phyloP scores from a whole-genome alignment of 495 filamentous ascomycete species.

The Tirmania nivea region DNA sequence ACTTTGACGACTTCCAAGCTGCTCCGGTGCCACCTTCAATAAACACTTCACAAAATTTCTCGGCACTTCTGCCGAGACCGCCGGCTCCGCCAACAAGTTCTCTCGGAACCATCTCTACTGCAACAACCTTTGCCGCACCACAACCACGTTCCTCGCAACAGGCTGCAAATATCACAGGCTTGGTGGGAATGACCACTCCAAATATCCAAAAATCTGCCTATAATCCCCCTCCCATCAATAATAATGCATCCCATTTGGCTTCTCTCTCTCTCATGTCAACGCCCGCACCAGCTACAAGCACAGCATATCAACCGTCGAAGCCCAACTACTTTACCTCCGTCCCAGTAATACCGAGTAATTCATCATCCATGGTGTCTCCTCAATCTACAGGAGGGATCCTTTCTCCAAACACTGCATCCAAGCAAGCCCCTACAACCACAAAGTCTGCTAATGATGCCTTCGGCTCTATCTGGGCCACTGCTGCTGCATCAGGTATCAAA shows the following conservation, averaged over 20 bases:
- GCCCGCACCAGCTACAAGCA: slow-evolving; percentile 25
- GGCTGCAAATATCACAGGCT: slow-evolving; percentile 51
- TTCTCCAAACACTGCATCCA: slow-evolving; percentile 14
- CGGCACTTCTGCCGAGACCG: slow-evolving; percentile 22
- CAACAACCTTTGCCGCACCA: slow-evolving; percentile 54
- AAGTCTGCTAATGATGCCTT: slow-evolving; percentile 53
- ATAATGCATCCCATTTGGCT: slow-evolving; percentile 31
- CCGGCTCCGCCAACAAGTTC: slow-evolving; percentile 34
- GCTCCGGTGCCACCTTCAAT: slow-evolving; percentile 39
- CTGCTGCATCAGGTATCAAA: slow-evolving; percentile 55
- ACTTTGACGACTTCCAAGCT: slow-evolving; percentile 98
- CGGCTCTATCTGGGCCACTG: slow-evolving; percentile 51
- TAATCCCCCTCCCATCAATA: slow-evolving; percentile 31
- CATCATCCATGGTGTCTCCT: background rate
- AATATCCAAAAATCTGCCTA: slow-evolving; percentile 29
- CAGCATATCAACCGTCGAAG: slow-evolving; percentile 50
- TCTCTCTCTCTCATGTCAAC: slow-evolving; percentile 24
- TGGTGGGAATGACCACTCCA: slow-evolving; percentile 52
- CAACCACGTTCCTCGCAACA: slow-evolving; percentile 64
- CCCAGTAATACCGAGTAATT: slow-evolving; percentile 11
- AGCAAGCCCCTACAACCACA: slow-evolving; percentile 21
- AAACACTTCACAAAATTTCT: slow-evolving; percentile 21
- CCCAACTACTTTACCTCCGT: slow-evolving; percentile 95
- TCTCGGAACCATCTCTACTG: slow-evolving; percentile 21
- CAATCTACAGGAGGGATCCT: slow-evolving; percentile 9